Conservation (phyloP, 768 basidiomycete genomes). For the Kwoniella mangroviensis region DNA sequence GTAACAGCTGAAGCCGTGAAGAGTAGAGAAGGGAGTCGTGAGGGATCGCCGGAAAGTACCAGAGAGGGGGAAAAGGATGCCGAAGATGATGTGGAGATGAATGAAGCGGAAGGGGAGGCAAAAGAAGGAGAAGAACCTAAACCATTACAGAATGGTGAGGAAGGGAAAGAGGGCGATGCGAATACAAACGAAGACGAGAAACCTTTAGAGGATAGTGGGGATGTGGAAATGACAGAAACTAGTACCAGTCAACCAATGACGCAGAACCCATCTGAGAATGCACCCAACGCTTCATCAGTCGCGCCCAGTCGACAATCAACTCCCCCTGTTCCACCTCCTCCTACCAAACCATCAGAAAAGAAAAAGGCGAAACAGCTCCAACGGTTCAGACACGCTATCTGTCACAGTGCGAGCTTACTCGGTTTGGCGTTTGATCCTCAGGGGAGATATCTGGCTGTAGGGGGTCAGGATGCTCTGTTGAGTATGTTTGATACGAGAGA, state of each 20-base stretch:
- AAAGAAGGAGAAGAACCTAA: conserved; percentile 4
- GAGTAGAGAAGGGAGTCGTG: conserved; percentile 26
- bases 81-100: conserved; percentile 24
- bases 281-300: conserved; percentile 15
- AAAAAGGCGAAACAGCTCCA: conserved; percentile 28
- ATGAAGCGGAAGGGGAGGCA: conserved; percentile 4
- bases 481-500: conserved; percentile 44
- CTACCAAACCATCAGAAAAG: conserved; percentile 7
- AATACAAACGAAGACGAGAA: not conserved
- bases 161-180: not conserved
- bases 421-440: conserved; percentile 41
- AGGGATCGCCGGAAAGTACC: conserved; percentile 19
- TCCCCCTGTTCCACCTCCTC: conserved; percentile 19
- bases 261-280: conserved; percentile 9
- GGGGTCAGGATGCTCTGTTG: conserved; percentile 52
- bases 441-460: conserved; percentile 45
- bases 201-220: not conserved
- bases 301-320: conserved; percentile 22
- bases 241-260: not conserved
- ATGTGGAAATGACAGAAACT: conserved; percentile 21
- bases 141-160: not conserved
- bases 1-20: conserved; percentile 19
- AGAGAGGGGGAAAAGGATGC: not conserved
- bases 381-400: conserved; percentile 39
- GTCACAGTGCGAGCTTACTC: conserved; percentile 39